Conservation (phyloP, 2,329 filamentous ascomycete genomes). For the Botrytis squamosa region DNA sequence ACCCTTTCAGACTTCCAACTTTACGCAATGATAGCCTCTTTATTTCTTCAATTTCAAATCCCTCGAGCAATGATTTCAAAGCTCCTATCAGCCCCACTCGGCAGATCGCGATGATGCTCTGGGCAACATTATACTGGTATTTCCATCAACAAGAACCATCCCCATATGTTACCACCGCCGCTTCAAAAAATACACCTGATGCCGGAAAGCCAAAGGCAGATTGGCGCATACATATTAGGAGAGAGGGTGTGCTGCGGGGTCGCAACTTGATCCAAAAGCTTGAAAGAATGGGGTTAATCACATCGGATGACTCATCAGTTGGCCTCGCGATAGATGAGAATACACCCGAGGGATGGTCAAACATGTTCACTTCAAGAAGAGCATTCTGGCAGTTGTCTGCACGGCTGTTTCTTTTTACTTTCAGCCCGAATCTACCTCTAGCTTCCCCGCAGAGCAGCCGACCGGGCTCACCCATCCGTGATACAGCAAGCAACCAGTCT, state of each 20-base stretch:
- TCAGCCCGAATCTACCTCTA: conserved; percentile 55
- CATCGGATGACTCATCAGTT: conserved; percentile 72
- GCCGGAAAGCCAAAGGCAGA: conserved; percentile 75
- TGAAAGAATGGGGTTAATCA: conserved; percentile 86
- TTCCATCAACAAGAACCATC: conserved; percentile 82
- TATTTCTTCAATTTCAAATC: conserved; percentile 87
- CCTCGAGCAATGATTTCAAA: conserved; percentile 76
- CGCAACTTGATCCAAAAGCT: conserved; percentile 82
- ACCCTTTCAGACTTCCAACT: conserved; percentile 72
- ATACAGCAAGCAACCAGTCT: conserved; percentile 39
- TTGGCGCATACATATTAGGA: conserved; percentile 81
- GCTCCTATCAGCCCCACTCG: conserved; percentile 77
- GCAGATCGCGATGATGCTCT: conserved; percentile 95
- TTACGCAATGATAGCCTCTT: conserved; percentile 78
- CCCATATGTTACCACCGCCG: conserved; percentile 59
- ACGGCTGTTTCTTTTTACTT: conserved; percentile 82
- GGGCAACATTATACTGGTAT: conserved; percentile 95
- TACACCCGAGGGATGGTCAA: conserved; percentile 64
- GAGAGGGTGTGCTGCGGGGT: conserved; percentile 84
- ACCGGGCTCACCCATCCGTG: conserved; percentile 51
- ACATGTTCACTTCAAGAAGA: conserved; percentile 77
- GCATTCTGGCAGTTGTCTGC: conserved; percentile 93
- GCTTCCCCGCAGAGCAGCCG: conserved; percentile 54
- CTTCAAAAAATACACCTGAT: conserved; percentile 64
- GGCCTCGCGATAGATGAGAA: conserved; percentile 63